Percentiles rank a stretch among this genome's conserved stretches.
phyloP scores from a whole-genome alignment of 305 asterid genomes.

The Andrographis paniculata region DNA sequence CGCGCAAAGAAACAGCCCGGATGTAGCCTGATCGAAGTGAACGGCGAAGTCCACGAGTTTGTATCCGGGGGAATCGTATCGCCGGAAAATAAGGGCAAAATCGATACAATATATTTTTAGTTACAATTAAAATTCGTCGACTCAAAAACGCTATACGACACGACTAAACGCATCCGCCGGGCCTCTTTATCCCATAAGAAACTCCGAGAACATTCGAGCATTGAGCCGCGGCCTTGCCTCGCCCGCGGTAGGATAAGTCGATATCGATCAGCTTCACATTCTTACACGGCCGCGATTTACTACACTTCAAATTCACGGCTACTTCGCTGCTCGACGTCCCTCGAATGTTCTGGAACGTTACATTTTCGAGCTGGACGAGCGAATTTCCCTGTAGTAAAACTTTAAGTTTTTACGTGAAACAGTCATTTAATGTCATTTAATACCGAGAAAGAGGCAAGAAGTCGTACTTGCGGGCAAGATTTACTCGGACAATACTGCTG shows the following conservation, averaged over 20 bases:
- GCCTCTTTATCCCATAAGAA: neutral
- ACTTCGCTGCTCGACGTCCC: slow-evolving; percentile 43
- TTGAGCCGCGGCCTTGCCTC: neutral
- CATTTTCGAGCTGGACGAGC: slow-evolving; percentile 42
- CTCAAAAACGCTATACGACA: too few species aligned
- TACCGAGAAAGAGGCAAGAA: too few species aligned
- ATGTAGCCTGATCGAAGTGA: slow-evolving; percentile 55
- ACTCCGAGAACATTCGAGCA: slow-evolving; percentile 5
- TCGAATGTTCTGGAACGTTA: slow-evolving; percentile 49
- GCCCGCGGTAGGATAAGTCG: slow-evolving; percentile 34
- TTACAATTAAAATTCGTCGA: too few species aligned
- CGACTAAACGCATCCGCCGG: neutral
- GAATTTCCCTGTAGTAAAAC: slow-evolving; percentile 15
- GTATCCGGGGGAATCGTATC: slow-evolving; percentile 37
- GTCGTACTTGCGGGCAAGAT: neutral
- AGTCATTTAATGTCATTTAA: too few species aligned
- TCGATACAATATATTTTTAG: too few species aligned
- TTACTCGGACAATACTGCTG: slow-evolving; percentile 45
- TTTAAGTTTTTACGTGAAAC: too few species aligned
- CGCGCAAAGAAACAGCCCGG: slow-evolving; percentile 47
- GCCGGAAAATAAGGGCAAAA: too few species aligned
- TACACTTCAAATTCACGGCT: slow-evolving; percentile 49
- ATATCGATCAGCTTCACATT: slow-evolving; percentile 44
- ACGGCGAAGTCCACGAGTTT: slow-evolving; percentile 70
- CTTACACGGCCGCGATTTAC: slow-evolving; percentile 41